phyloP scores from a whole-genome alignment of 495 filamentous ascomycete species.

The Haplographium delicatum region DNA sequence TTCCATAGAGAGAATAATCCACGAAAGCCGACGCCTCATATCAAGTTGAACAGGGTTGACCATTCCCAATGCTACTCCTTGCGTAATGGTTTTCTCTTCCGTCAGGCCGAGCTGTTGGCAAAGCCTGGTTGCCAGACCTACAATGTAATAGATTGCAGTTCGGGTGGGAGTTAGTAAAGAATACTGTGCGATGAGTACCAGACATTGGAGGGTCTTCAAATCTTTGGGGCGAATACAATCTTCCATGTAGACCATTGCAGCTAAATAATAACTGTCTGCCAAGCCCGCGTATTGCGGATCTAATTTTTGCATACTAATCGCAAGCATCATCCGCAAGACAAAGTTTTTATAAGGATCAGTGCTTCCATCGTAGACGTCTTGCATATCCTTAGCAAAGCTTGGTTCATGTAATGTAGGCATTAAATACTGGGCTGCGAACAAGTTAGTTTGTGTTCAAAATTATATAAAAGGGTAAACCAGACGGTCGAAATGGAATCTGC shows the following conservation, averaged over 20 bases:
- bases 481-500: not conserved
- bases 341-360: constrained; percentile 79
- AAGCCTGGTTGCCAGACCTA: constrained; percentile 77
- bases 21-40: constrained; percentile 81
- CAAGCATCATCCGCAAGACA: constrained; percentile 79
- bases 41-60: constrained; percentile 70
- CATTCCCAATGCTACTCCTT: constrained; percentile 40
- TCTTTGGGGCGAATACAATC: constrained; percentile 74
- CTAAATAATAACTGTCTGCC: constrained; percentile 87
- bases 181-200: constrained; percentile 83
- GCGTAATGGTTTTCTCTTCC: constrained; percentile 76
- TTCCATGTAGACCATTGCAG: constrained; percentile 77
- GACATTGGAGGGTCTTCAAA: constrained; percentile 82
- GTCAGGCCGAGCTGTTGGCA: constrained; percentile 79
- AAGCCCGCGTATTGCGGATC: constrained; percentile 72
- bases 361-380: constrained; percentile 72
- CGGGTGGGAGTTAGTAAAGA: constrained; percentile 85
- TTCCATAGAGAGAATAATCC: constrained; percentile 82
- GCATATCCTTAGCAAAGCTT: constrained; percentile 65
- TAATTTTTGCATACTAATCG: constrained; percentile 86
- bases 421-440: constrained; percentile 68
- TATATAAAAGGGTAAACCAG: not conserved
- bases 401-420: constrained; percentile 82
- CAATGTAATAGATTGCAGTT: constrained; percentile 85
- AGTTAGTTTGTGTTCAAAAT: constrained; percentile 11